Base-by-base conservation (phyloP, 2,329 filamentous ascomycete genomes). In the Zymoseptoria crescenta region DNA sequence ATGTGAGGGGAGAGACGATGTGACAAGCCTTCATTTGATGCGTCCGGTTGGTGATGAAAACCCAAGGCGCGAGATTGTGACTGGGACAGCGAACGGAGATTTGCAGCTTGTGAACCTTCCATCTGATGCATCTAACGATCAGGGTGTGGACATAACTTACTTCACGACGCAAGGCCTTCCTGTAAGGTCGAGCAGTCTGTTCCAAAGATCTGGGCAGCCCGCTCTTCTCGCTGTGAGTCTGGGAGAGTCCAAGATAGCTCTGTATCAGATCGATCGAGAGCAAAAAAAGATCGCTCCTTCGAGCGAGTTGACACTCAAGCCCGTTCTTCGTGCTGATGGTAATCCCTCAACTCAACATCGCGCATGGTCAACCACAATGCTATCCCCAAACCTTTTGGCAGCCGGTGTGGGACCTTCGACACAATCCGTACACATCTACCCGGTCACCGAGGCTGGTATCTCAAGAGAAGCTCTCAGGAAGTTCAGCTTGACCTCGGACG, bases 71-170 rank as follows among this genome's bases (percentile, higher is more conserved):
- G 72, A 79, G 52, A 65, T 85, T 28, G 75, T 86, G 3, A 76
- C 82, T 52, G 82, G 82, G 5, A 82, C 82, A 51, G 79, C 82
- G 20, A 81, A 80, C 64, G 81, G 82, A 9, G 76, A 81, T 52
- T 70, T 85, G 50, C 71, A 74, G 21, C 60, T 74, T 69, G 61
- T 77, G 64, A 49, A 56, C 1, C 56, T 72, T 35, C 65, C 70
- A 9, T 28, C 51, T 8, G 59, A 55, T 20, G 62, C 62, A 10
- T 57, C 52, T 2, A 55, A 58, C 8, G 59, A 54, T n/a, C 60
- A 64, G 19, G 63, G 67, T 48, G 62, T 67, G 3, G 65, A 55
- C 65, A 73, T 62, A 60, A 71, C 74, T 10, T 77, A 71, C 49
- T 80, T 77, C 58, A 67, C 75, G 4, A 82, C 81, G 0, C 70